These are phyloP conservation scores for Termitomyces eurrhizus DNA, from an alignment of 768 basidiomycete genomes.

Conservation along the genomic window DNA sequence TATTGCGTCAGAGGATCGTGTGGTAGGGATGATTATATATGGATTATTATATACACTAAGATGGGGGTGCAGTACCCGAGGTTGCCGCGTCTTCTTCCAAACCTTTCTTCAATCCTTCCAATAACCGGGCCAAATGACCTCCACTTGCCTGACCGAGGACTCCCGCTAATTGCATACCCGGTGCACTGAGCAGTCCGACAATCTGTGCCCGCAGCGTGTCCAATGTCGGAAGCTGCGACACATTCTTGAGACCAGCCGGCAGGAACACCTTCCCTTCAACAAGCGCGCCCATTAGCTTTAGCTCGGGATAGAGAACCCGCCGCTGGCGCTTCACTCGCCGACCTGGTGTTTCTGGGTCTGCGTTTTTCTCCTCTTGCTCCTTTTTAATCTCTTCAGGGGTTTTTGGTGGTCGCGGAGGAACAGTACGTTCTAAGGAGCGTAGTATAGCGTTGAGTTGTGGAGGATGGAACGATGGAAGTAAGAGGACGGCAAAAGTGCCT, in stretches of 20 bases:
- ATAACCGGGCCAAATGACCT: slow-evolving; percentile 61
- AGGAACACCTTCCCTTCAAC: slow-evolving; percentile 74
- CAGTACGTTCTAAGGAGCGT: slow-evolving; percentile 59
- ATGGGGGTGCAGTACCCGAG: slow-evolving; percentile 12
- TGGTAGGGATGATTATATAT: not conserved
- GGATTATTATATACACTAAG: slow-evolving; percentile 8
- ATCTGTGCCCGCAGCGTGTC: slow-evolving; percentile 78
- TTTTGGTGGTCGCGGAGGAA: slow-evolving; percentile 55
- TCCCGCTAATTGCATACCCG: slow-evolving; percentile 68
- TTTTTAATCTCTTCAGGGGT: slow-evolving; percentile 48
- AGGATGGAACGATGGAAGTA: slow-evolving; percentile 65
- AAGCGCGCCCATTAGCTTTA: slow-evolving; percentile 74
- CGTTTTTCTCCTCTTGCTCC: slow-evolving; percentile 50
- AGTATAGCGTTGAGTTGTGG: slow-evolving; percentile 68
- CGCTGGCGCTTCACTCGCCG: slow-evolving; percentile 59
- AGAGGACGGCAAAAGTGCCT: slow-evolving; percentile 64
- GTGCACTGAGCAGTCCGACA: slow-evolving; percentile 77
- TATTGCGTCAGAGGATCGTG: not conserved
- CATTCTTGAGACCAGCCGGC: slow-evolving; percentile 51
- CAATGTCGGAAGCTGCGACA: slow-evolving; percentile 74
- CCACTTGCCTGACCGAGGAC: slow-evolving; percentile 68
- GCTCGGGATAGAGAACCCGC: slow-evolving; percentile 55
- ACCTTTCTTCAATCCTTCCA: slow-evolving; percentile 67
- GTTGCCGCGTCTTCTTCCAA: slow-evolving; percentile 22
- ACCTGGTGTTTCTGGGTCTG: slow-evolving; percentile 67